phyloP scores from a whole-genome alignment of 2,329 filamentous ascomycete species.

The Phialophora verrucosa region DNA sequence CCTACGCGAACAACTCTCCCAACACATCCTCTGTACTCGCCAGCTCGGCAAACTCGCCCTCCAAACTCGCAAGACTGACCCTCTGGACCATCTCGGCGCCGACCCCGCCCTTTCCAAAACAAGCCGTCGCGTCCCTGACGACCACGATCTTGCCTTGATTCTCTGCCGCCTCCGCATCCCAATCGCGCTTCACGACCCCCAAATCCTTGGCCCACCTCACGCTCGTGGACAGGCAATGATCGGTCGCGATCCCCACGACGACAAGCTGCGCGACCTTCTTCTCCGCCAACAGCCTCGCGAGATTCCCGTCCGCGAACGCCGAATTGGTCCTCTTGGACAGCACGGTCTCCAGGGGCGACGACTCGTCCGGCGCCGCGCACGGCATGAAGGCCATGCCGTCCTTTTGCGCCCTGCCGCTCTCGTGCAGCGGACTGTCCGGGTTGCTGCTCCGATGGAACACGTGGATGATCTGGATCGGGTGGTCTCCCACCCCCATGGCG shows the following conservation, averaged over 20 bases:
- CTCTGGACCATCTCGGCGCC: constrained; percentile 56
- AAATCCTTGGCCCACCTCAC: constrained; percentile 57
- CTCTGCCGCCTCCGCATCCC: constrained; percentile 22
- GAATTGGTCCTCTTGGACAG: constrained; percentile 56
- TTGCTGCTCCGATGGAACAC: constrained; percentile 52
- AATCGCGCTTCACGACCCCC: constrained; percentile 46
- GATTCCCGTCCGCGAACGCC: constrained; percentile 53
- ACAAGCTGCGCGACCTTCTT: constrained; percentile 48
- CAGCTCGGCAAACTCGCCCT: constrained; percentile 55
- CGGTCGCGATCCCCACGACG: constrained; percentile 54
- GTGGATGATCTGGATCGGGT: constrained; percentile 50
- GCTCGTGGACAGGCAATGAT: constrained; percentile 58
- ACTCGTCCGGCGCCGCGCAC: constrained; percentile 42
- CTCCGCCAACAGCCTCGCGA: constrained; percentile 48
- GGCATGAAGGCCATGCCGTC: constrained; percentile 42
- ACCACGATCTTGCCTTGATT: constrained; percentile 36
- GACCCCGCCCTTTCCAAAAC: constrained; percentile 51
- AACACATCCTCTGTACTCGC: constrained; percentile 48
- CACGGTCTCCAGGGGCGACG: constrained; percentile 44
- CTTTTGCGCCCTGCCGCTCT: constrained; percentile 36
- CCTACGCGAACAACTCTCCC: constrained; percentile 35
- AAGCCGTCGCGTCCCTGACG: constrained; percentile 53
- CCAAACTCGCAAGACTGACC: constrained; percentile 53
- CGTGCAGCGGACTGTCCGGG: constrained; percentile 47
- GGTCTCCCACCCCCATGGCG: too few relatives aligned